Percentiles rank a stretch among this genome's conserved stretches.
Evolutionary conservation across 2,329 filamentous ascomycete genomes (phyloP).

Genomic region (Colletotrichum orbiculare): DNA sequence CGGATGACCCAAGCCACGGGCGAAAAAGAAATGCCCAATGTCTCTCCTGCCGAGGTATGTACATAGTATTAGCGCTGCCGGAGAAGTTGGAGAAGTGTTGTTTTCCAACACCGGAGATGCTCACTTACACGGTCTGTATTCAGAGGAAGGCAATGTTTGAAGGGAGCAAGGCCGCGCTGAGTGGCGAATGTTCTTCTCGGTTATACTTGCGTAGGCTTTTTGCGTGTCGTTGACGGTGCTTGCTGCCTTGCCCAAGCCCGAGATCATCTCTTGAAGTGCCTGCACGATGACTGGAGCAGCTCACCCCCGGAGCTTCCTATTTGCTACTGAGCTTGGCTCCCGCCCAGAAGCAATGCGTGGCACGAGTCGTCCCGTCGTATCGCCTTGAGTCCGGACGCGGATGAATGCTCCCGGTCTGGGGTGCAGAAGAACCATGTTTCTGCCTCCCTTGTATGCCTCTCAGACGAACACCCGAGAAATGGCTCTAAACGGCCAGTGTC

Average conservation of each 20-base stretch:
- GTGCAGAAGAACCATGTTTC: constrained; percentile 21
- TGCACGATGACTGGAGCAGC: too few species aligned
- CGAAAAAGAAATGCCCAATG: constrained; percentile 18
- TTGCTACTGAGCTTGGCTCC: neutral
- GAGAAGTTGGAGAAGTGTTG: too few species aligned
- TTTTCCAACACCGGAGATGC: too few species aligned
- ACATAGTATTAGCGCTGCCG: too few species aligned
- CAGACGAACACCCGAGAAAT: neutral
- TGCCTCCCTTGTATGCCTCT: constrained; percentile 13
- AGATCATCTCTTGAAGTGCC: too few species aligned
- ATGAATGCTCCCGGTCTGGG: constrained; percentile 15
- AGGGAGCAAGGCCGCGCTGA: neutral
- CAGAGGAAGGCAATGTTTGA: neutral
- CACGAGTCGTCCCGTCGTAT: constrained; percentile 13
- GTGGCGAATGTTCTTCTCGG: neutral
- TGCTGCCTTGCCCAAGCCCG: too few species aligned
- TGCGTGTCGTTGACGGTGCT: too few species aligned
- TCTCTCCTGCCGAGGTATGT: too few species aligned
- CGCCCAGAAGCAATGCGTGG: constrained; percentile 2
- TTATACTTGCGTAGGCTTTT: neutral
- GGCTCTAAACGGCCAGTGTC: too few species aligned
- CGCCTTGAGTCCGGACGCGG: constrained; percentile 13
- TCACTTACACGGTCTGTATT: too few species aligned
- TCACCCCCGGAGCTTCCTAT: neutral
- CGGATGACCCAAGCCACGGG: constrained; percentile 27